Conservation (phyloP, 352 stramenopile genomes). For the Halophytophthora batemanensis region DNA sequence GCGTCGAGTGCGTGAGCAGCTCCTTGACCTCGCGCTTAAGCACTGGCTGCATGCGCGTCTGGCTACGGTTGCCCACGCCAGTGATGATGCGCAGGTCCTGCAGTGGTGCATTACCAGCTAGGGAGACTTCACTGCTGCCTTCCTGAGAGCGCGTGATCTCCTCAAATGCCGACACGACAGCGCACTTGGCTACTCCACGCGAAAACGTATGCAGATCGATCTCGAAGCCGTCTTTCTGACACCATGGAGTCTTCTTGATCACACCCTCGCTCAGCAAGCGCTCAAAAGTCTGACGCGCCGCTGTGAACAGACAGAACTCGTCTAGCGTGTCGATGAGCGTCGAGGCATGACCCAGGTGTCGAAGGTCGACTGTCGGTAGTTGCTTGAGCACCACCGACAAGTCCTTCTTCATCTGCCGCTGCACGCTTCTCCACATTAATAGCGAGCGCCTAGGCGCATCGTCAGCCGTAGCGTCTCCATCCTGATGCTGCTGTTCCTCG, state of each 20-base stretch:
- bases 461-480: neutral
- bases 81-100: conserved; percentile 71
- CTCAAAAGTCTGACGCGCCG: conserved; percentile 45
- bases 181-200: conserved; percentile 59
- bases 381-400: conserved; percentile 48
- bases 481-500: conserved; percentile 3
- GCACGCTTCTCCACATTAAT: conserved; percentile 7
- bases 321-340: conserved; percentile 62
- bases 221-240: conserved; percentile 54
- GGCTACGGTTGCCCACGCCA: conserved; percentile 61
- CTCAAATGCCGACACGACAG: conserved; percentile 63
- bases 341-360: conserved; percentile 44
- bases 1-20: conserved; percentile 48
- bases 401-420: conserved; percentile 33
- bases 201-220: conserved; percentile 76
- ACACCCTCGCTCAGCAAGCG: conserved; percentile 44
- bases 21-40: conserved; percentile 48
- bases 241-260: conserved; percentile 42
- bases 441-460: neutral
- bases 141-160: conserved; percentile 30
- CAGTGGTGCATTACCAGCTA: conserved; percentile 16
- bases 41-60: conserved; percentile 56
- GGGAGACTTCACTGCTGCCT: conserved; percentile 25
- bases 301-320: conserved; percentile 41
- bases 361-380: conserved; percentile 32